Evolutionary conservation across 768 basidiomycete species (phyloP).

Genomic region (Pulveroboletus sp.): DNA sequence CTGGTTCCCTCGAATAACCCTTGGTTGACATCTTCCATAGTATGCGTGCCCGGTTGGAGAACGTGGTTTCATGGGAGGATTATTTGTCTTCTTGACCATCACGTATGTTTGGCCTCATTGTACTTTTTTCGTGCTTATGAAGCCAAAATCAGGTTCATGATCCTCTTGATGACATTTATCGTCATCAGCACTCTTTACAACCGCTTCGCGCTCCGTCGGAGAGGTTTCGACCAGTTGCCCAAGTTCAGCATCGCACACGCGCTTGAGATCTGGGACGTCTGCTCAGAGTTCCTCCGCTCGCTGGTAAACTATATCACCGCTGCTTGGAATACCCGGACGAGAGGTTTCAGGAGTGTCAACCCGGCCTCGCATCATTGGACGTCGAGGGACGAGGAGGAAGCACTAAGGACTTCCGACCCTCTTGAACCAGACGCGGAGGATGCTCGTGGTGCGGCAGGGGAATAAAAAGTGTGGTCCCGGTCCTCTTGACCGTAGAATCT

Average conservation of each 20-base stretch:
- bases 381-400: conserved; percentile 31
- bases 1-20: not conserved
- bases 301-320: conserved; percentile 9
- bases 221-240: conserved; percentile 73
- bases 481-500: conserved; percentile 13
- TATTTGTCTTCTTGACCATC: conserved; percentile 55
- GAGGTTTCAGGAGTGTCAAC: conserved; percentile 15
- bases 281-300: conserved; percentile 16
- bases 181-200: conserved; percentile 74
- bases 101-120: conserved; percentile 44
- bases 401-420: conserved; percentile 21
- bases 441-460: not conserved
- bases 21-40: conserved; percentile 31
- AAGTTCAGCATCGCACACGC: conserved; percentile 42
- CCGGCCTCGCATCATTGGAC: conserved; percentile 30
- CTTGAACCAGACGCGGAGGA: conserved; percentile 16
- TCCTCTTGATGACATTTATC: conserved; percentile 62
- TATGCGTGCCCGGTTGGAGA: conserved; percentile 72
- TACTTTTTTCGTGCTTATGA: not conserved
- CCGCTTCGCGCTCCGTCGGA: conserved; percentile 67
- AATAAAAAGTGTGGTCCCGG: not conserved
- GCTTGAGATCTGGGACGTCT: conserved; percentile 22
- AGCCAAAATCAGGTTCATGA: conserved; percentile 42
- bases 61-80: conserved; percentile 46
- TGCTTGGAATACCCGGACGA: conserved; percentile 17